Base-by-base conservation (phyloP, 495 filamentous ascomycete species). In the Aspergillus cristatus region DNA sequence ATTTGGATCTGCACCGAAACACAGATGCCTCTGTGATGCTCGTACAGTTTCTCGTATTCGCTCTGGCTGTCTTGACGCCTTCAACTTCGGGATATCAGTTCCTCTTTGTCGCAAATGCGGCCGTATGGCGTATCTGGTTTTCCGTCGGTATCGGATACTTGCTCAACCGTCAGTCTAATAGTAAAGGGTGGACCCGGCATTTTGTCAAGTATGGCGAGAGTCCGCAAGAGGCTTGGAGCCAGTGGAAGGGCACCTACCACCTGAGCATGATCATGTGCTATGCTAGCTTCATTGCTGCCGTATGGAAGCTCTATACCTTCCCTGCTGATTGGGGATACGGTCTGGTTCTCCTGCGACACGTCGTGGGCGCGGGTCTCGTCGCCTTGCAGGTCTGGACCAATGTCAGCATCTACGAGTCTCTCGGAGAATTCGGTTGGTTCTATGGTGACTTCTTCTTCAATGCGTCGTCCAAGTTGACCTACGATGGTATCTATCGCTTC, bases 391-490 rank as follows among this genome's bases (percentile, higher is more conserved):
- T 90, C 8, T 98, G 93, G 93, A 96, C 90, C 3, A 80, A 84
- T 3, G 62, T 84, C 42, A 94, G 88, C 57, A 93, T 97, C 42
- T 94, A 96, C 61, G 87, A 95, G 12, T 95, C 90, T 4, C 79
- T 97, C 2, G 90, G 90, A 30, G 91, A 98, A 54, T 97, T 96
- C 54, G 93, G 93, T 46, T 98, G 93, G 91, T 98, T 97, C 70
- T 98, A 86, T 51, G 91, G 91, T 10, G 91, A 98, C 58, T 98
- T 98, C 68, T 96, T 95, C 63, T 87, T 94, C 46, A 73, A 81
- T 35, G 78, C 80, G 32, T 75, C 78, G 7, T 81, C 76, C 14
- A 93, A 94, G 50, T 72, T 97, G 34, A 97, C 85, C 14, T 98
- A 97, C 65, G 85, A 81, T 45, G 93, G 91, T 35, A 98, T 98